Conservation (phyloP, 1,139 yeast species). For the Nakaseomyces kungkrabaensis region DNA sequence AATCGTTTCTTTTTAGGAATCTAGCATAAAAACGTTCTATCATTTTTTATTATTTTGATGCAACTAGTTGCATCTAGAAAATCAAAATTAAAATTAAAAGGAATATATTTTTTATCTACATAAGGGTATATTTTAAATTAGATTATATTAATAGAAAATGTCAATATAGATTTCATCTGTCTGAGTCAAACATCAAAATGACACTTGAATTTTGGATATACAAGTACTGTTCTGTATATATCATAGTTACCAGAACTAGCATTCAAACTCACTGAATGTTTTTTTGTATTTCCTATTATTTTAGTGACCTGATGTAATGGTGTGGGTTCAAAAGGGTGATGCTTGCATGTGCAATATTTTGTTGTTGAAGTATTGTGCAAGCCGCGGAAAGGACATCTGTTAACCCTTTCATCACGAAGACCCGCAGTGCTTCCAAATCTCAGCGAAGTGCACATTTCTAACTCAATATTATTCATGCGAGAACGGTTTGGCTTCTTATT, state of each 20-base stretch:
- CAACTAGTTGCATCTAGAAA: too few species aligned
- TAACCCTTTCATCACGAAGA: neutral
- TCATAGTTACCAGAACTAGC: neutral
- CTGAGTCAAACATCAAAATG: too few species aligned
- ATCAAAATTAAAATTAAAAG: too few species aligned
- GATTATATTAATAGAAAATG: too few species aligned
- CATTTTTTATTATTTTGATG: too few species aligned
- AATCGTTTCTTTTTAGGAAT: too few species aligned
- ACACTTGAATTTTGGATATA: neutral
- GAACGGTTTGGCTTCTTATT: neutral
- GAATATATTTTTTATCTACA: too few species aligned
- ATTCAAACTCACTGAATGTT: neutral
- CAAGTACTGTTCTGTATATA: neutral
- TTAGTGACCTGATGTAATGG: neutral
- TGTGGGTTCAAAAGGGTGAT: neutral
- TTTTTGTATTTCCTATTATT: neutral
- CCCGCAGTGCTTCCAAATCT: neutral
- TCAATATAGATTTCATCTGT: too few species aligned
- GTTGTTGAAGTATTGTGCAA: neutral
- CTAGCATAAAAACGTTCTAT: too few species aligned
- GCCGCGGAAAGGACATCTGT: neutral
- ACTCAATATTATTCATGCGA: neutral
- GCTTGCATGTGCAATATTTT: neutral
- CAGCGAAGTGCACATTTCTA: neutral
- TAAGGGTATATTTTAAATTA: too few species aligned